A percentile compares a stretch with the other conserved stretches of the same genome.
phyloP scores from a whole-genome alignment of 1,139 yeast species.

The Ogataea hybrid region DNA sequence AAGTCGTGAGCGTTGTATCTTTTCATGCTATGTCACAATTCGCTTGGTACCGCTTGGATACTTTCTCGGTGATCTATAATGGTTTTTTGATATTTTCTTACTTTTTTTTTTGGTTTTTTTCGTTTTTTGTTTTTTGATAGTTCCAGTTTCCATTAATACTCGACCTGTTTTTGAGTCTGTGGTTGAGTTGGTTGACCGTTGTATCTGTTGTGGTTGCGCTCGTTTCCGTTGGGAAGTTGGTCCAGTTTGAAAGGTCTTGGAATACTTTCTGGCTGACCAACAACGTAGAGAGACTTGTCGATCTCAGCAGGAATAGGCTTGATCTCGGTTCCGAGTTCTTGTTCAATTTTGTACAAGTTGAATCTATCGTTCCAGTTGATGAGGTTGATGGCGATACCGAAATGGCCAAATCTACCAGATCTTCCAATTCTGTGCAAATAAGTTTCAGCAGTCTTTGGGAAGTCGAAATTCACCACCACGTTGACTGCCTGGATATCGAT shows the following conservation, averaged over 20 bases:
- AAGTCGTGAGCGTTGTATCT: slow-evolving; percentile 5
- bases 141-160: slow-evolving; percentile 21
- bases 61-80: slow-evolving; percentile 8
- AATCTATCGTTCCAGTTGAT: slow-evolving; percentile 97
- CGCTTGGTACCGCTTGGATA: slow-evolving; percentile 7
- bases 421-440: slow-evolving; percentile 97
- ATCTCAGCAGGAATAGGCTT: slow-evolving; percentile 92
- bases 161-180: slow-evolving; percentile 20
- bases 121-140: slow-evolving; percentile 4
- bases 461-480: slow-evolving; percentile 95
- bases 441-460: slow-evolving; percentile 97
- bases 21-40: slow-evolving; percentile 6
- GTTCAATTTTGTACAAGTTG: slow-evolving; percentile 91
- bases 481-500: slow-evolving; percentile 99
- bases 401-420: slow-evolving; percentile 98
- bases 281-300: slow-evolving; percentile 86
- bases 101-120: slow-evolving; percentile 9
- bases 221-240: slow-evolving; percentile 55
- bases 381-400: slow-evolving; percentile 94
- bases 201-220: slow-evolving; percentile 35
- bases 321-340: slow-evolving; percentile 96
- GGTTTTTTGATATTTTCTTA: slow-evolving; percentile 6
- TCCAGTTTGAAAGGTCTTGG: slow-evolving; percentile 88
- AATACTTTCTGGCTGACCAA: slow-evolving; percentile 70
- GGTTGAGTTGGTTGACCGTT: slow-evolving; percentile 47